Conservation (phyloP, 1,284 basidiomycete genomes). For the Volvariella surrecta region DNA sequence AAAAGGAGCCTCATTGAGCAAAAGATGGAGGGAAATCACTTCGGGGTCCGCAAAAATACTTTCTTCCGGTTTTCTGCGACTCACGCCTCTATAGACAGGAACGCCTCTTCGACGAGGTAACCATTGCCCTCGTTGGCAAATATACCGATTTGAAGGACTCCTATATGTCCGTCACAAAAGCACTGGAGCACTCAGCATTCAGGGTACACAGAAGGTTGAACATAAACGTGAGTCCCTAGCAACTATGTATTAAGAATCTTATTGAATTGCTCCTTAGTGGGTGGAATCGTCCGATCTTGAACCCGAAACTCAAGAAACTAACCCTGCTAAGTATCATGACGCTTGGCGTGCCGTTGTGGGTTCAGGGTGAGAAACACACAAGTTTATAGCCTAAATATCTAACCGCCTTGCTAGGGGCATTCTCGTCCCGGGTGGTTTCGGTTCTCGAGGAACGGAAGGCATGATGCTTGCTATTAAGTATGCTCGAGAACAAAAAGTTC, state of each 20-base stretch:
- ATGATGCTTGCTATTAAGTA: conserved; percentile 98
- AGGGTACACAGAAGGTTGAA: conserved; percentile 80
- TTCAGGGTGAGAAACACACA: conserved; percentile 53
- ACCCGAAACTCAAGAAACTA: conserved; percentile 64
- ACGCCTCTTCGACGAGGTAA: conserved; percentile 85
- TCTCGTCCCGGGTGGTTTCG: conserved; percentile 95
- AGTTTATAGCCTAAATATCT: conserved; percentile 1
- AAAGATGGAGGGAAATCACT: conserved; percentile 82
- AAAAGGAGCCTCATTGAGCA: conserved; percentile 41
- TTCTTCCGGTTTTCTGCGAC: conserved; percentile 4
- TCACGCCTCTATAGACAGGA: conserved; percentile 56
- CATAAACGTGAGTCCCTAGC: conserved; percentile 50
- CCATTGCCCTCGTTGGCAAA: conserved; percentile 93
- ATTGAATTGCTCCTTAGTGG: conserved; percentile 51
- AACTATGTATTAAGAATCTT: conserved; percentile 6
- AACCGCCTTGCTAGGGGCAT: conserved; percentile 56
- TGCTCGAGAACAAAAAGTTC: conserved; percentile 91
- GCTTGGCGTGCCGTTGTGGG: conserved; percentile 93
- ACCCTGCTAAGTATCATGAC: conserved; percentile 91
- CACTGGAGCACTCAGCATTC: conserved; percentile 95
- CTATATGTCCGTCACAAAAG: conserved; percentile 98
- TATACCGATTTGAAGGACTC: conserved; percentile 97
- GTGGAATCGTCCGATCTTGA: conserved; percentile 96
- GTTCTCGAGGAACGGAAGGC: conserved; percentile 88
- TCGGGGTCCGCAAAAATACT: conserved; percentile 37